Conservation (phyloP, 768 basidiomycete species). For the Hemileccinum rubropunctum region DNA sequence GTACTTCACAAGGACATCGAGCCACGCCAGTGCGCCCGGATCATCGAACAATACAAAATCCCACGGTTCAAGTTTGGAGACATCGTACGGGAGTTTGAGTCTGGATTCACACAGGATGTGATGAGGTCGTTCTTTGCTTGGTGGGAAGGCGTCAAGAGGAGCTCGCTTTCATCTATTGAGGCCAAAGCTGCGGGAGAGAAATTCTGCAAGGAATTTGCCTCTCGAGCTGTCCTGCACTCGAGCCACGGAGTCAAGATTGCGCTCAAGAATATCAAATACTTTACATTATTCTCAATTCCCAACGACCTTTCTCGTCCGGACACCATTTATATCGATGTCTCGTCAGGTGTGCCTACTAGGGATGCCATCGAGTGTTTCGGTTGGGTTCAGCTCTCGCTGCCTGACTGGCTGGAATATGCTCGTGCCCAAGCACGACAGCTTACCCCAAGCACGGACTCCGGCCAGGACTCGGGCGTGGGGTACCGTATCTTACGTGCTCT, state of each 20-base stretch:
- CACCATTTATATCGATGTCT: slow-evolving; percentile 65
- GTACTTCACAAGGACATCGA: slow-evolving; percentile 4
- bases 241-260: slow-evolving; percentile 14
- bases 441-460: not conserved
- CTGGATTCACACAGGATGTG: slow-evolving; percentile 5
- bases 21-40: slow-evolving; percentile 1
- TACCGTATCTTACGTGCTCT: slow-evolving; percentile 60
- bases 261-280: slow-evolving; percentile 59
- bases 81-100: slow-evolving; percentile 10
- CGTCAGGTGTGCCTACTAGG: slow-evolving; percentile 50
- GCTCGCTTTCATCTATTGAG: not conserved
- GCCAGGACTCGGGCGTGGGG: slow-evolving; percentile 36
- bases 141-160: slow-evolving; percentile 6
- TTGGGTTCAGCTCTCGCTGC: slow-evolving; percentile 70
- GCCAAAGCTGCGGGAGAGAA: not conserved
- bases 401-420: slow-evolving; percentile 70
- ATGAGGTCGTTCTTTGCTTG: slow-evolving; percentile 11
- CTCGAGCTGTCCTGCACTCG: slow-evolving; percentile 17
- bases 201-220: slow-evolving; percentile 45
- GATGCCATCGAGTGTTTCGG: slow-evolving; percentile 47
- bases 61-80: slow-evolving; percentile 1
- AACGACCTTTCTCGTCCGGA: slow-evolving; percentile 76
- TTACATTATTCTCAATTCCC: slow-evolving; percentile 52
- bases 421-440: slow-evolving; percentile 33
- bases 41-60: slow-evolving; percentile 8